phyloP scores from a whole-genome alignment of 805 yeast species.

The Priceomyces haplophilus region DNA sequence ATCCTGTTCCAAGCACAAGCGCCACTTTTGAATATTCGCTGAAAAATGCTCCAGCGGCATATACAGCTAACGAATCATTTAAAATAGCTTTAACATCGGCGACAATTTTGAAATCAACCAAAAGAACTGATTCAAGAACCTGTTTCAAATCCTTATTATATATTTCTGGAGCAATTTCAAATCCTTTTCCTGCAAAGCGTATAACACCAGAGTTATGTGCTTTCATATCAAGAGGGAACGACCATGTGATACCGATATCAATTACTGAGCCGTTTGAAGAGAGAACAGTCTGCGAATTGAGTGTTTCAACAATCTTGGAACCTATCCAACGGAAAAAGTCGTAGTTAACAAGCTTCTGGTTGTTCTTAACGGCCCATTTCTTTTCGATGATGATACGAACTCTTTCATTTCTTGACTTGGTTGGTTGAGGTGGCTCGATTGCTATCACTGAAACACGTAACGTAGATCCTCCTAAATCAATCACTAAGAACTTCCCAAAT shows the following conservation, averaged over 20 bases:
- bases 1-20: conserved; percentile 67
- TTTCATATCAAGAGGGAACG: conserved; percentile 49
- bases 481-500: conserved; percentile 38
- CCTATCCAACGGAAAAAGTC: conserved; percentile 46
- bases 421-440: conserved; percentile 19
- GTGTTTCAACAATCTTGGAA: conserved; percentile 26
- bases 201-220: conserved; percentile 45
- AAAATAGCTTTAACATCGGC: conserved; percentile 46
- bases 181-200: conserved; percentile 61
- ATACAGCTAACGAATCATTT: conserved; percentile 68
- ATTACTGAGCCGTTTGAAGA: conserved; percentile 14
- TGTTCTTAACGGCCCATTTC: conserved; percentile 39
- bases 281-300: conserved; percentile 19
- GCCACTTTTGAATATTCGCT: conserved; percentile 43
- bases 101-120: conserved; percentile 17
- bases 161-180: conserved; percentile 42
- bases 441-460: conserved; percentile 41
- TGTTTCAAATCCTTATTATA: conserved; percentile 35
- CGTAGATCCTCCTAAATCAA: conserved; percentile 61
- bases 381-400: conserved; percentile 26
- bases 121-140: conserved; percentile 37
- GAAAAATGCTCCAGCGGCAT: conserved; percentile 48
- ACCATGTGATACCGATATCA: conserved; percentile 52
- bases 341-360: conserved; percentile 37
- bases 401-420: conserved; percentile 18